These are phyloP conservation scores for Psilocybe mexicana DNA, from an alignment of 1,284 basidiomycete genomes.

Conservation along the genomic window DNA sequence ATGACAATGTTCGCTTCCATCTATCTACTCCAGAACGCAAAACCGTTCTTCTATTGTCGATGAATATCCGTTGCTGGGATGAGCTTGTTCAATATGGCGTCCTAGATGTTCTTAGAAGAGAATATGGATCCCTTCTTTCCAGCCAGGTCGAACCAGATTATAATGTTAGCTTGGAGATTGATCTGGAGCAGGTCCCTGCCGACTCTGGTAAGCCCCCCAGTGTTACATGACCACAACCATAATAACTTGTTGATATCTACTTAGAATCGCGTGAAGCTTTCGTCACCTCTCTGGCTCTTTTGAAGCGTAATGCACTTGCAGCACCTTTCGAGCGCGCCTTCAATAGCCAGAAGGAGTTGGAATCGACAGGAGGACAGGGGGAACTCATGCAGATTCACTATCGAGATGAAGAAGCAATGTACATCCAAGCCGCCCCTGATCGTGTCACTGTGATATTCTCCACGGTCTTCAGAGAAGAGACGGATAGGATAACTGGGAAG, in stretches of 20 bases:
- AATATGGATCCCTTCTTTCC: conserved; percentile 79
- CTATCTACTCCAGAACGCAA: conserved; percentile 87
- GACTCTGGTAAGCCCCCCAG: conserved; percentile 66
- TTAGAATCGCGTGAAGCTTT: conserved; percentile 80
- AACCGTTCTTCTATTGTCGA: conserved; percentile 83
- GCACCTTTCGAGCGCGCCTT: conserved; percentile 95
- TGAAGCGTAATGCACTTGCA: conserved; percentile 94
- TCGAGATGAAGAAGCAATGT: conserved; percentile 96
- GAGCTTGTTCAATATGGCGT: conserved; percentile 92
- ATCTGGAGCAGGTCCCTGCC: conserved; percentile 82
- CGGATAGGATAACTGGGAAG: conserved; percentile 95
- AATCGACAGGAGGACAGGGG: conserved; percentile 67
- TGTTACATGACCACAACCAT: neutral
- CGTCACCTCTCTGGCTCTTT: conserved; percentile 79
- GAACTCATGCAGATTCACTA: conserved; percentile 95
- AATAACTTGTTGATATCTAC: conserved; percentile 6
- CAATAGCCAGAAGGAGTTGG: conserved; percentile 83
- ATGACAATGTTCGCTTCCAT: conserved; percentile 95
- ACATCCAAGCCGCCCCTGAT: conserved; percentile 90
- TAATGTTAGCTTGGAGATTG: conserved; percentile 85
- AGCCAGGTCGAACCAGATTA: conserved; percentile 80
- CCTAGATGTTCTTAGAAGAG: conserved; percentile 74
- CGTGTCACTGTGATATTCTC: conserved; percentile 98
- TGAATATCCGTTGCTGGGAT: conserved; percentile 97
- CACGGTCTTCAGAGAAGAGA: conserved; percentile 96